Evolutionary conservation across 2,329 filamentous ascomycete species (phyloP), one percentile per base, ranked within the genome.

Genomic region (Calonectria crousiana): DNA sequence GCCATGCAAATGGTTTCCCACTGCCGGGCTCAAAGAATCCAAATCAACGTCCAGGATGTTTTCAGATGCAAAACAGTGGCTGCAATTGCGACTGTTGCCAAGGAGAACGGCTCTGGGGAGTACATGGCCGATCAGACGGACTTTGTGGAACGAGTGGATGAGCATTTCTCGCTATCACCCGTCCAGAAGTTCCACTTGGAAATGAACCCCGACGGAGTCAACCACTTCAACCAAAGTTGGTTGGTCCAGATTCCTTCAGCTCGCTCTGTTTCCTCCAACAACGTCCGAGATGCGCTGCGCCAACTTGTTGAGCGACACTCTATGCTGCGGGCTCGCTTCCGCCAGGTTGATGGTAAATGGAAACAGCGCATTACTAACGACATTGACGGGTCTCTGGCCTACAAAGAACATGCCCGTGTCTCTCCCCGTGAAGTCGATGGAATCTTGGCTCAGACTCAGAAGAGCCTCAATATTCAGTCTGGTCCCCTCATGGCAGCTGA

Each of bases 1-100:
- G 85, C 86, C 3, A 87, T 87, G 83, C 81, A 83, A 11, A 80
- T 71, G 58, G 64, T 71, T 23, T 65, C 56, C 10, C 78, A 82
- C 58, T 83, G 82, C 28, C 81, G 79, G 65, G 79, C 81, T 34
- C 78, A 77, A 0, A 78, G 78, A 0, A 69, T 85, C 0, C 76
- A 76, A 4, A 58, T 84, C 9, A 74, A 78, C 0, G 83, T 84
- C 14, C 79, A 78, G 10, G 74, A 82, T 34, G 78, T 83, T 49
- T 79, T 82, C 32, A 67, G 72, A 10, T 79, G 80, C 67, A 81
- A 81, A 71, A 83, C 80, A 0, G 78, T 79, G 28, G 68, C 65
- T 0, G 71, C 72, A 3, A 58, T 80, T 2, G 77, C 75, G 1
- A 36, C 67, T 1, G 70, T 74, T 0, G 74, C 76, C 2, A 78